Conservation (phyloP, 306 rosid genomes). For the Lathyrus sativus region DNA sequence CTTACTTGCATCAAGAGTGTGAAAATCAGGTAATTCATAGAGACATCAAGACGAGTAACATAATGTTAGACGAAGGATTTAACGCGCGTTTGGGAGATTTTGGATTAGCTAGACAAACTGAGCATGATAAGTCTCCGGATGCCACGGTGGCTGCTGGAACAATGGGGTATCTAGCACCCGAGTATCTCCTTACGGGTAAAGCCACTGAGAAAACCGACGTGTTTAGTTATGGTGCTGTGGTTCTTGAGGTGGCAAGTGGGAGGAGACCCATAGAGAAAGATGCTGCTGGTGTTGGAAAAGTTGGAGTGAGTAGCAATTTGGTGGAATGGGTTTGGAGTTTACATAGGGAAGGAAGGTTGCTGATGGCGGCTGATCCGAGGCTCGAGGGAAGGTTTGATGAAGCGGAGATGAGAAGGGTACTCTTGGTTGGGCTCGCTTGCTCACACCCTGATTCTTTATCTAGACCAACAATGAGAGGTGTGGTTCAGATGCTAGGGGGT, state of each 20-base stretch:
- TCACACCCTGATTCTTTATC: constrained; percentile 79
- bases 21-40: constrained; percentile 96
- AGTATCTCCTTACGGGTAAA: constrained; percentile 82
- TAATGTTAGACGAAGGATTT: constrained; percentile 93
- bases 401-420: constrained; percentile 67
- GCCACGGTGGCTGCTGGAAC: constrained; percentile 98
- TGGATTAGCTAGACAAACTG: constrained; percentile 90
- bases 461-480: constrained; percentile 83
- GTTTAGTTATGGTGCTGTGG: constrained; percentile 92
- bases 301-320: constrained; percentile 62
- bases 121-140: constrained; percentile 95
- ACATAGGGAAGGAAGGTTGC: constrained; percentile 74
- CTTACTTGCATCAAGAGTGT: constrained; percentile 94
- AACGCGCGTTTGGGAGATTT: constrained; percentile 88
- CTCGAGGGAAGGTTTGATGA: constrained; percentile 67
- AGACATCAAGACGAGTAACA: constrained; percentile 89
- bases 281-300: constrained; percentile 50
- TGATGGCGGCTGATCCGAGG: constrained; percentile 64
- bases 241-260: constrained; percentile 91
- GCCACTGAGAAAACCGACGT: constrained; percentile 94
- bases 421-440: constrained; percentile 79
- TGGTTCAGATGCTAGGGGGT: constrained; percentile 86
- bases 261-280: constrained; percentile 93
- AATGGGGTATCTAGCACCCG: constrained; percentile 98
- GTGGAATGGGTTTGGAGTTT: constrained; percentile 98